A percentile compares a stretch with the other conserved stretches of the same genome.
Evolutionary conservation across 805 yeast genomes (phyloP).

Genomic region (Danielozyma ontarioensis): DNA sequence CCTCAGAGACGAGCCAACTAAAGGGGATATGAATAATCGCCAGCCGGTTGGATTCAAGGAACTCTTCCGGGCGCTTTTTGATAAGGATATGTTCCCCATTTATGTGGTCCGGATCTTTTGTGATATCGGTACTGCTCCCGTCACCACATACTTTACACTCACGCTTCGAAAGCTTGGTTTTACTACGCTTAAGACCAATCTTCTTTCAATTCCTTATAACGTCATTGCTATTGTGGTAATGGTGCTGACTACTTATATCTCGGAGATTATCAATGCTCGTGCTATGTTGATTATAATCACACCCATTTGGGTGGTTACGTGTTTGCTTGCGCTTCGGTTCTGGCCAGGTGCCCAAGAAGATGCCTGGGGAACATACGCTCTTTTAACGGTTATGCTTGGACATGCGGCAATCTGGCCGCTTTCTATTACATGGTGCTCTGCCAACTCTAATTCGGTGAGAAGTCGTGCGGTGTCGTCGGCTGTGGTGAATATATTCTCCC

Average conservation of each 20-base stretch:
- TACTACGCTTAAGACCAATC: slow-evolving; percentile 46
- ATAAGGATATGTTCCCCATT: slow-evolving; percentile 54
- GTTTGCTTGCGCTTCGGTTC: slow-evolving; percentile 31
- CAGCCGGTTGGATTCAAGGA: slow-evolving; percentile 42
- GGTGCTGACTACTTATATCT: slow-evolving; percentile 14
- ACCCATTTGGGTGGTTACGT: slow-evolving; percentile 23
- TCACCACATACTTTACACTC: slow-evolving; percentile 6
- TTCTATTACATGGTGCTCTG: slow-evolving; percentile 55
- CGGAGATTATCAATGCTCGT: slow-evolving; percentile 18
- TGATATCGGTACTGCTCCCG: slow-evolving; percentile 9
- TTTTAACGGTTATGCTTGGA: slow-evolving; percentile 34
- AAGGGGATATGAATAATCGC: slow-evolving; percentile 61
- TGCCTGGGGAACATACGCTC: slow-evolving; percentile 39
- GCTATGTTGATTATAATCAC: slow-evolving; percentile 13
- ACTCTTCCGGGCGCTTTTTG: slow-evolving; percentile 37
- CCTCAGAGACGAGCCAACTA: slow-evolving; percentile 56
- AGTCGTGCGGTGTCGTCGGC: slow-evolving; percentile 63
- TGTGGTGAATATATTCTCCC: slow-evolving; percentile 59
- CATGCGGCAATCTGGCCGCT: slow-evolving; percentile 51
- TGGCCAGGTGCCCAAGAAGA: slow-evolving; percentile 37
- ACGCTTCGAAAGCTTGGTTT: slow-evolving; percentile 37
- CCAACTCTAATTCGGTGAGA: slow-evolving; percentile 59
- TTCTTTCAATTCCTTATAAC: slow-evolving; percentile 48
- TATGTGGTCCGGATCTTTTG: slow-evolving; percentile 42
- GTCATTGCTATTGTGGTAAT: slow-evolving; percentile 19